Percentiles rank a stretch among this genome's conserved stretches.
These are phyloP conservation scores for Komagataella phaffii DNA, from an alignment of 805 yeast species.

Conservation along the genomic window DNA sequence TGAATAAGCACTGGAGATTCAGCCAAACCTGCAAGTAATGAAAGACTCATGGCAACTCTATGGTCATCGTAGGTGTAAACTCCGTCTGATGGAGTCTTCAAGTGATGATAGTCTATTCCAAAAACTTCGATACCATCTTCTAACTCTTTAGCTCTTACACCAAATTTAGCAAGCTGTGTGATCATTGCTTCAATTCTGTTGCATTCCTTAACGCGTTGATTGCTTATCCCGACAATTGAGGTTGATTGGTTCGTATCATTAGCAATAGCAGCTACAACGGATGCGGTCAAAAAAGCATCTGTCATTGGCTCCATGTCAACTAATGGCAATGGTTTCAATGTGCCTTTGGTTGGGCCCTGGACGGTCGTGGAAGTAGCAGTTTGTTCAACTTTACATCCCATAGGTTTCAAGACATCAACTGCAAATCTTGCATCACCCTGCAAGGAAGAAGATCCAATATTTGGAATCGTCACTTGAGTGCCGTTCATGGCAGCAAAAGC, in stretches of 20 bases:
- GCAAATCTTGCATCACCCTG: conserved; percentile 98
- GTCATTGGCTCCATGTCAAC: conserved; percentile 99
- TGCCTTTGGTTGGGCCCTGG: conserved; percentile 68
- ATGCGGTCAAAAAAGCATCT: conserved; percentile 93
- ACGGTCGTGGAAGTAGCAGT: conserved; percentile 83
- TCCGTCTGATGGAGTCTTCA: conserved; percentile 52
- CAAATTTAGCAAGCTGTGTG: conserved; percentile 76
- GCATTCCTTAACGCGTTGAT: conserved; percentile 96
- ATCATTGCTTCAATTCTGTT: conserved; percentile 95
- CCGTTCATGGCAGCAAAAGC: conserved; percentile 97
- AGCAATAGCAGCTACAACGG: conserved; percentile 94
- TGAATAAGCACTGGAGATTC: conserved; percentile 52
- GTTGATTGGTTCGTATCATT: conserved; percentile 42
- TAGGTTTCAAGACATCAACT: conserved; percentile 78
- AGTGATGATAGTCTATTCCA: conserved; percentile 41
- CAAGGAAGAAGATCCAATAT: conserved; percentile 80
- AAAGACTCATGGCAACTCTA: conserved; percentile 95
- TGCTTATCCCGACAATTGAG: conserved; percentile 88
- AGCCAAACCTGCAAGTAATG: conserved; percentile 66
- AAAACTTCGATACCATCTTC: conserved; percentile 87
- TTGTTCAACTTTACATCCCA: conserved; percentile 89
- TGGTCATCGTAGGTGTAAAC: conserved; percentile 85
- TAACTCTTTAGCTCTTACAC: conserved; percentile 71
- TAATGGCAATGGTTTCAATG: conserved; percentile 51
- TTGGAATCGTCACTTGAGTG: conserved; percentile 83